phyloP scores from a whole-genome alignment of 208 protist genomes.

The Tritrichomonas foetus region DNA sequence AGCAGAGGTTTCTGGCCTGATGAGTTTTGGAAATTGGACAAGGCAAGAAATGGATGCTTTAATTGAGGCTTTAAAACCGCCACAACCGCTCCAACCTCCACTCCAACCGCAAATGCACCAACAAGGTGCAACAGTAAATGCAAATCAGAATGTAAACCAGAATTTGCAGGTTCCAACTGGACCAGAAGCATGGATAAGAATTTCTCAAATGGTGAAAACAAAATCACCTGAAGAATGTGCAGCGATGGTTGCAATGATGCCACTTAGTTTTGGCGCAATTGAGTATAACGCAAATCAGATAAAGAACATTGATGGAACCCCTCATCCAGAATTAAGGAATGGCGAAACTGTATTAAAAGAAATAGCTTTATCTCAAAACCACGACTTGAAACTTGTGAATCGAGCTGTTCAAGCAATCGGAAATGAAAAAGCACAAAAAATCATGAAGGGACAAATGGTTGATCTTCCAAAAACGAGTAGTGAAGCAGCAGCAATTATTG shows the following conservation, averaged over 20 bases:
- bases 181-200: background rate
- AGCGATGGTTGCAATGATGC: background rate
- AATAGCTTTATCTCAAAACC: background rate
- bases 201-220: background rate
- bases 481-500: background rate
- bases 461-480: background rate
- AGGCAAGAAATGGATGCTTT: background rate
- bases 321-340: background rate
- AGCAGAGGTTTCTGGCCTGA: background rate
- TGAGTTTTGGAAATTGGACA: background rate
- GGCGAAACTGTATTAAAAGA: background rate
- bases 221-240: constrained; percentile 30
- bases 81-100: no score
- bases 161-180: no score
- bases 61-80: background rate
- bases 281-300: background rate
- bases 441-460: background rate
- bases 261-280: background rate
- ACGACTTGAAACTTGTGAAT: background rate
- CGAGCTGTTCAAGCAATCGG: background rate
- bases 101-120: no score
- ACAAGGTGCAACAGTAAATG: no score
- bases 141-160: no score
- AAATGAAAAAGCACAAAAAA: background rate
- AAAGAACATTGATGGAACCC: no score